phyloP scores from a whole-genome alignment of 441 rosid species.

The Bocquillonia castaneifolia region DNA sequence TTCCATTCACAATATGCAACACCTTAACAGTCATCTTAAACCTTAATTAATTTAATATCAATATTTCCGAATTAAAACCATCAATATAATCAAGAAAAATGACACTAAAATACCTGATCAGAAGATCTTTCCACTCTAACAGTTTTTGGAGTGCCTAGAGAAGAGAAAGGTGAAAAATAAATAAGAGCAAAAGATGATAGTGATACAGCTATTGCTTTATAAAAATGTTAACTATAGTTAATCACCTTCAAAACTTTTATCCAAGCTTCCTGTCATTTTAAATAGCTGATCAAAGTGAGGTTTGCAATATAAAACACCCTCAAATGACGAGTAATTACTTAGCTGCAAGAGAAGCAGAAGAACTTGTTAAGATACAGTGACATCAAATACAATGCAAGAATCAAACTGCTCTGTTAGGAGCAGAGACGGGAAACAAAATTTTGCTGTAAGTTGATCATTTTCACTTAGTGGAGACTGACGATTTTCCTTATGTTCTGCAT shows the following conservation, averaged over 20 bases:
- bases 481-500: background rate
- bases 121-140: slow-evolving; percentile 46
- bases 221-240: background rate
- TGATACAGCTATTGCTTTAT: background rate
- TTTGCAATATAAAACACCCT: slow-evolving; percentile 73
- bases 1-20: slow-evolving; percentile 10
- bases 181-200: slow-evolving; percentile 2
- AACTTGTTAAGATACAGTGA: background rate
- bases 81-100: background rate
- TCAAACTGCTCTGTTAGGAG: background rate
- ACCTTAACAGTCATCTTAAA: background rate
- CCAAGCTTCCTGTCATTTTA: slow-evolving; percentile 73
- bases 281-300: slow-evolving; percentile 77
- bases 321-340: slow-evolving; percentile 59
- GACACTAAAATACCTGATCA: slow-evolving; percentile 41
- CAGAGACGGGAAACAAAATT: background rate
- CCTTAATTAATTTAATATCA: background rate
- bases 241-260: slow-evolving; percentile 66
- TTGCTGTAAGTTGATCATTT: background rate
- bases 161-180: slow-evolving; percentile 13
- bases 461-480: background rate
- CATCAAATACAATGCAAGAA: slow-evolving; percentile 1
- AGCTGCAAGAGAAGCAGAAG: slow-evolving; percentile 37
- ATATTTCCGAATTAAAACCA: background rate
- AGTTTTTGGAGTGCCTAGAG: slow-evolving; percentile 55